Percentiles rank a stretch among this genome's conserved stretches.
These are phyloP conservation scores for Dothidotthia symphoricarpi DNA, from an alignment of 2,329 filamentous ascomycete genomes.

Conservation along the genomic window DNA sequence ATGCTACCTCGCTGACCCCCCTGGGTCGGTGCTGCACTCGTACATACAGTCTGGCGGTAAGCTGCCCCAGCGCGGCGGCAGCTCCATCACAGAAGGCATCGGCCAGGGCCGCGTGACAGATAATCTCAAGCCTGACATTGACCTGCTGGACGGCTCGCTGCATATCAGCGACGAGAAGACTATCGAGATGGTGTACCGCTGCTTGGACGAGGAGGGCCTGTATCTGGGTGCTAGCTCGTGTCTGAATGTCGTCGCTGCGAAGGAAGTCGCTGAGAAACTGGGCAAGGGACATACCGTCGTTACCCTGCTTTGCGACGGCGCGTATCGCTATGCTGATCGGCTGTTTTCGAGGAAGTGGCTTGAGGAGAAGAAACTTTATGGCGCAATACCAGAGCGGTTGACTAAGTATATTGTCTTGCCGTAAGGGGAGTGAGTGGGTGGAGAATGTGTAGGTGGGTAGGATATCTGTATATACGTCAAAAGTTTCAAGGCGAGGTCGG, in stretches of 20 bases:
- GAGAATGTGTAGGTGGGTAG: too few species aligned
- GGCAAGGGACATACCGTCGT: constrained; percentile 89
- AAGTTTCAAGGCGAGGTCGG: too few species aligned
- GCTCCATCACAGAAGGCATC: constrained; percentile 95
- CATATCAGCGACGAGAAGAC: constrained; percentile 88
- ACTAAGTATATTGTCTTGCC: constrained; percentile 93
- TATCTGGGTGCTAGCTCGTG: constrained; percentile 93
- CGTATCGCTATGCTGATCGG: constrained; percentile 94
- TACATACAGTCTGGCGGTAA: constrained; percentile 85
- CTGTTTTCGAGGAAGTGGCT: constrained; percentile 93
- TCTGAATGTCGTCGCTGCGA: constrained; percentile 91
- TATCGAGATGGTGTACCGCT: constrained; percentile 96
- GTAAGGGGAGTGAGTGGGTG: constrained; percentile 49
- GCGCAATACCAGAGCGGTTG: constrained; percentile 77
- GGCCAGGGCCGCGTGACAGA: constrained; percentile 96
- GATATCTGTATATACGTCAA: too few species aligned
- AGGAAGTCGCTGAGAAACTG: constrained; percentile 87
- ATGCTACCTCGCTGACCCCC: constrained; percentile 88
- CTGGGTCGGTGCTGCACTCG: constrained; percentile 87
- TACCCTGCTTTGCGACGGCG: constrained; percentile 90
- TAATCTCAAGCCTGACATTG: constrained; percentile 83
- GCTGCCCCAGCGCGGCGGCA: constrained; percentile 75
- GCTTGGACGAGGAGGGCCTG: constrained; percentile 90
- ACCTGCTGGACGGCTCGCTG: constrained; percentile 78
- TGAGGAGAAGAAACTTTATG: constrained; percentile 76